A percentile compares a stretch with the other conserved stretches of the same genome.
Conservation (phyloP, 2,329 filamentous ascomycete genomes). For the Scopulariopsis brevicaulis region DNA sequence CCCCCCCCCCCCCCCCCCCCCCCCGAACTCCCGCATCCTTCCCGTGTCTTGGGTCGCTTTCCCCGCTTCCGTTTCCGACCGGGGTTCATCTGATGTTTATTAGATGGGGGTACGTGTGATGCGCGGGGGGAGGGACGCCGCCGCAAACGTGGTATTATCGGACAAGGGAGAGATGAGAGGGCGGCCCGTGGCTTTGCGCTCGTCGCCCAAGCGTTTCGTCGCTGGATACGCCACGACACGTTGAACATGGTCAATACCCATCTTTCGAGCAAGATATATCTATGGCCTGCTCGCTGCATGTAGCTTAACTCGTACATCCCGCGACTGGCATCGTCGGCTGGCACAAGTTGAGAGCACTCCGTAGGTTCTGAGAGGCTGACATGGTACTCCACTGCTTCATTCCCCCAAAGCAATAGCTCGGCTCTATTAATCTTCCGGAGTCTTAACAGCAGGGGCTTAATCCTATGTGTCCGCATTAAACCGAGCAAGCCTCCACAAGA, state of each 20-base stretch:
- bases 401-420: no score
- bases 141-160: background rate
- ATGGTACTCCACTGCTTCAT: no score
- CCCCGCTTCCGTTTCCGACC: background rate
- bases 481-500: no score
- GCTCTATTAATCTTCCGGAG: no score
- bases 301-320: no score
- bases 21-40: background rate
- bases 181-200: background rate
- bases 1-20: no score
- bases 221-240: background rate
- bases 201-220: background rate
- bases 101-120: background rate
- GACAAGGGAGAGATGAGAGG: background rate
- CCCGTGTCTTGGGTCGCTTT: background rate
- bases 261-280: background rate
- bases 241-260: background rate
- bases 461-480: no score
- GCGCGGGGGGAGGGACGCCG: background rate
- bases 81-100: background rate
- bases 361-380: no score
- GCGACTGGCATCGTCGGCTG: no score
- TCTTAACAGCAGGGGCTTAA: no score
- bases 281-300: no score
- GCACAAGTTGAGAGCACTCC: no score